Percentiles rank a stretch among this genome's conserved stretches.
Conservation (phyloP, 495 filamentous ascomycete species). For the Aspergillus biplanus region DNA sequence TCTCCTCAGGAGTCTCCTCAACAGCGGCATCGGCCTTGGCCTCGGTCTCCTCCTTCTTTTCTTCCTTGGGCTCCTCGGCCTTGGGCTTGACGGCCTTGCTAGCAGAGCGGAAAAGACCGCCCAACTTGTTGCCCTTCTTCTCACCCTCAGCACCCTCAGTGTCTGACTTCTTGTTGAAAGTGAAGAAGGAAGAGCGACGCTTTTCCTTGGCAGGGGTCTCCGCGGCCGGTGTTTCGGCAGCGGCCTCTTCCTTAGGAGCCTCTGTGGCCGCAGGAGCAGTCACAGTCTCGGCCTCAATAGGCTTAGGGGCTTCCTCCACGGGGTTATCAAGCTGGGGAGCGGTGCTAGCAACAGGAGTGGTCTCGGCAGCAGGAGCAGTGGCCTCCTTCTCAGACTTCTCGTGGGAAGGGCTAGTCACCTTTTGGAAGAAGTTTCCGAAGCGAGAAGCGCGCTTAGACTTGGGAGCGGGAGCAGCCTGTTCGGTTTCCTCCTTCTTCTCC, state of each 20-base stretch:
- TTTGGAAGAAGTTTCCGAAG: constrained; percentile 60
- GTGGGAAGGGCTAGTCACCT: constrained; percentile 54
- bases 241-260: constrained; percentile 42
- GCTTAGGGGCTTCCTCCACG: constrained; percentile 48
- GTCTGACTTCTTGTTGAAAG: constrained; percentile 57
- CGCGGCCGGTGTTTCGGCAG: constrained; percentile 35
- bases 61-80: constrained; percentile 36
- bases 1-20: constrained; percentile 40
- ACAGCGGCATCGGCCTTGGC: constrained; percentile 37
- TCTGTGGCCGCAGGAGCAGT: constrained; percentile 47
- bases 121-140: constrained; percentile 56
- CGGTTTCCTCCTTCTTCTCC: constrained; percentile 40
- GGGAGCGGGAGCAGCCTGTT: constrained; percentile 30
- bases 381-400: constrained; percentile 59
- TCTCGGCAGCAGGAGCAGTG: constrained; percentile 47
- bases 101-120: constrained; percentile 60
- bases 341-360: constrained; percentile 46
- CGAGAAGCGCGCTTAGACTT: constrained; percentile 56
- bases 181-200: constrained; percentile 61
- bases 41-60: constrained; percentile 30
- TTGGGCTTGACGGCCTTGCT: constrained; percentile 57
- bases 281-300: constrained; percentile 49
- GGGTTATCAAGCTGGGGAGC: constrained; percentile 57
- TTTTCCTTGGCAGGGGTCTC: constrained; percentile 51
- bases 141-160: constrained; percentile 53